Evolutionary conservation across 2,329 filamentous ascomycete species (phyloP).

Genomic region (Aspergillus vadensis): DNA sequence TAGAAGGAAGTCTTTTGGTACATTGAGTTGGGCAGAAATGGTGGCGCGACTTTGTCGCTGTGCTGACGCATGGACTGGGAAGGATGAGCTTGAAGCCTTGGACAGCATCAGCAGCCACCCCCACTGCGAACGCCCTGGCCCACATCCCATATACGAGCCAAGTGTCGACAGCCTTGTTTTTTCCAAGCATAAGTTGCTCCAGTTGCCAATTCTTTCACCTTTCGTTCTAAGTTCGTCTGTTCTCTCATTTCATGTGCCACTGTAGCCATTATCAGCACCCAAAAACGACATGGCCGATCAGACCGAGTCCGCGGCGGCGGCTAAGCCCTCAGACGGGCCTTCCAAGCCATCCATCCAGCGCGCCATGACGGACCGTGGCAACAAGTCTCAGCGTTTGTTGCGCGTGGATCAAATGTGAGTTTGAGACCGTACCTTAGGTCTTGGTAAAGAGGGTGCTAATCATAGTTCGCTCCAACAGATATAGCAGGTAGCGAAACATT

Average conservation of each 20-base stretch:
- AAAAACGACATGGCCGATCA: background rate
- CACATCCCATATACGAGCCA: no score
- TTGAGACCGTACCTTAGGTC: background rate
- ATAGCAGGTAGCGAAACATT: background rate
- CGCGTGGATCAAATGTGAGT: slow-evolving; percentile 8
- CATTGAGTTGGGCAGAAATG: no score
- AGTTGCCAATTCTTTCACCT: background rate
- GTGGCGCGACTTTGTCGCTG: no score
- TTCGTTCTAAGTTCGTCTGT: background rate
- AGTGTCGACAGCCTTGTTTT: no score
- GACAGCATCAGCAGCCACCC: no score
- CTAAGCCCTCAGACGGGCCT: background rate
- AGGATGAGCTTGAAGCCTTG: no score
- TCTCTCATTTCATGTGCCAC: background rate
- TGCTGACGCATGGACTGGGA: no score
- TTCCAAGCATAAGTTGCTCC: no score
- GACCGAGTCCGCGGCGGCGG: background rate
- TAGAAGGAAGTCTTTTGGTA: no score
- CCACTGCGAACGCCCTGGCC: no score
- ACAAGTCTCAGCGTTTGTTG: slow-evolving; percentile 3
- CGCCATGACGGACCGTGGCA: background rate
- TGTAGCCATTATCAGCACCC: background rate
- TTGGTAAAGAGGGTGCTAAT: background rate
- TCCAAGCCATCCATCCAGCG: background rate
- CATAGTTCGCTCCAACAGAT: background rate